Evolutionary conservation across 78 protist species (phyloP).

Genomic region (Dictyostelium intermedium): DNA sequence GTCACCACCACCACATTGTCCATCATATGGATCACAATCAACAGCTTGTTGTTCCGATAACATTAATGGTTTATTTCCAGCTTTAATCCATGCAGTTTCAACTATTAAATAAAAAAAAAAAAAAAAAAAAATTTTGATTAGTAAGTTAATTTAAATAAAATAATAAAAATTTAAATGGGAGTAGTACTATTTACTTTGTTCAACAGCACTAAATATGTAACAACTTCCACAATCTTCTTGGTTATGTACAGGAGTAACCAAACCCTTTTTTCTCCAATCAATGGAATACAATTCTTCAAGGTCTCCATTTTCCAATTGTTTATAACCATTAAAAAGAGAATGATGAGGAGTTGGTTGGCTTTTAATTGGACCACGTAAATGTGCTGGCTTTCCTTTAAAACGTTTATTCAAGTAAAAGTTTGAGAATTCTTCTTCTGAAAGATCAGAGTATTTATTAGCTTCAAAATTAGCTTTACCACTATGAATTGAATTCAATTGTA

Average conservation of each 20-base stretch:
- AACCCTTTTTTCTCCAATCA: constrained; percentile 73
- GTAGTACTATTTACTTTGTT: background rate
- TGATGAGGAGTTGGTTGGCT: background rate
- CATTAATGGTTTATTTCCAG: constrained; percentile 22
- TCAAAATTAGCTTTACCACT: constrained; percentile 26
- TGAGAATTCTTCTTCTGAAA: constrained; percentile 51
- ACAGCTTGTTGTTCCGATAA: constrained; percentile 82
- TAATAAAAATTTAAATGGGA: too few relatives aligned
- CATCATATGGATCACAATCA: constrained; percentile 73
- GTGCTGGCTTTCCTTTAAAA: background rate
- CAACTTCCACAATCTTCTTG: constrained; percentile 71
- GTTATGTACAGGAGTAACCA: constrained; percentile 74
- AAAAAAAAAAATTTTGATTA: background rate
- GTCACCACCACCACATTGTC: constrained; percentile 86
- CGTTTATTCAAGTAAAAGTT: background rate
- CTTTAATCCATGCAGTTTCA: constrained; percentile 53
- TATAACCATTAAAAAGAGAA: background rate
- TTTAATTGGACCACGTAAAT: background rate
- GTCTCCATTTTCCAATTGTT: background rate
- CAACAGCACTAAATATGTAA: background rate
- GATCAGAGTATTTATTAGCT: constrained; percentile 55
- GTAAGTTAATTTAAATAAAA: background rate
- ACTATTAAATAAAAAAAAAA: constrained; percentile 1
- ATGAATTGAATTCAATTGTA: background rate
- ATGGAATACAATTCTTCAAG: background rate